Evolutionary conservation across 805 yeast genomes (phyloP).

Genomic region (Ogataea nonfermentans): DNA sequence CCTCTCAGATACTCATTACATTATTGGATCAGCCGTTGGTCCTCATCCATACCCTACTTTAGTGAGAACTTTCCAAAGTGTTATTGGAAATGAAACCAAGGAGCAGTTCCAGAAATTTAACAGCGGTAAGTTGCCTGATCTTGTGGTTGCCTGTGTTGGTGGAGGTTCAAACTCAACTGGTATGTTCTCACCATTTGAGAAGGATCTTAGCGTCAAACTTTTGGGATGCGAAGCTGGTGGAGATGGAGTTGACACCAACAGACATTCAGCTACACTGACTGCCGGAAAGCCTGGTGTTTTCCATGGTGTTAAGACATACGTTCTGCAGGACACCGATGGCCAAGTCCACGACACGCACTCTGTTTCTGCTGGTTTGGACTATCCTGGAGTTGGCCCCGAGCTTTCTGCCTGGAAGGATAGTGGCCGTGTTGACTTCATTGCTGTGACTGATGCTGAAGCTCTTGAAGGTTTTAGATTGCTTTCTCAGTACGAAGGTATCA

Average conservation of each 20-base stretch:
- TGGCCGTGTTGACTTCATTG: conserved; percentile 87
- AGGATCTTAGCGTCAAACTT: conserved; percentile 72
- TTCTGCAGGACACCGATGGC: conserved; percentile 88
- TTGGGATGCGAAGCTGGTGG: conserved; percentile 99
- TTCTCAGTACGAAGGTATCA: conserved; percentile 94
- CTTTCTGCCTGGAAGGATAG: conserved; percentile 91
- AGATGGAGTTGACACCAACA: conserved; percentile 85
- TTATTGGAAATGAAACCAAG: conserved; percentile 93
- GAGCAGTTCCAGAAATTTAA: conserved; percentile 81
- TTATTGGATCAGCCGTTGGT: conserved; percentile 98
- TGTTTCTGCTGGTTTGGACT: conserved; percentile 96
- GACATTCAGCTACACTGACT: conserved; percentile 93
- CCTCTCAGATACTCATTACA: conserved; percentile 82
- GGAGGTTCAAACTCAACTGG: conserved; percentile 99
- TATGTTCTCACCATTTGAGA: conserved; percentile 90
- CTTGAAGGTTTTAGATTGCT: conserved; percentile 83
- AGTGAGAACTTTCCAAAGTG: conserved; percentile 97
- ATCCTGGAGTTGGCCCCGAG: conserved; percentile 99
- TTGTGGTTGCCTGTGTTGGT: conserved; percentile 98
- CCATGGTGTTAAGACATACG: conserved; percentile 96
- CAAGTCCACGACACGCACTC: conserved; percentile 98
- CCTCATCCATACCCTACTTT: conserved; percentile 99
- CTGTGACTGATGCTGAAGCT: conserved; percentile 96
- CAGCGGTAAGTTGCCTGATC: conserved; percentile 83
- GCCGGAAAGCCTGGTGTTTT: conserved; percentile 95